phyloP scores from a whole-genome alignment of 306 rosid genomes.

The Leucaena leucocephala region DNA sequence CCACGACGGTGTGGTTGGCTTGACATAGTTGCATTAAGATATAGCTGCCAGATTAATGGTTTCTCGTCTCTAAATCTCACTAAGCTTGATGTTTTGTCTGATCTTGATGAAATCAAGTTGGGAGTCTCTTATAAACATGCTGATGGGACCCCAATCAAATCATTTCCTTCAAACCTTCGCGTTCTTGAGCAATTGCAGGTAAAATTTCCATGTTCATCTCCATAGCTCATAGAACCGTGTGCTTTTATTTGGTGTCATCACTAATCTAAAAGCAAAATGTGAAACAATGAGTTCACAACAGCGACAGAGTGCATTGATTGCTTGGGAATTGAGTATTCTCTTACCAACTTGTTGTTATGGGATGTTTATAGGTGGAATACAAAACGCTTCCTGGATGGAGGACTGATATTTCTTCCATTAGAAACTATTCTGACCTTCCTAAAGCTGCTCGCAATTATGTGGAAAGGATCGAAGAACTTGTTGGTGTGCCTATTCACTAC shows the following conservation, averaged over 20 bases:
- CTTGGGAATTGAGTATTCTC: background rate
- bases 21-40: slow-evolving; percentile 77
- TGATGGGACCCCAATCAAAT: slow-evolving; percentile 72
- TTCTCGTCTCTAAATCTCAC: slow-evolving; percentile 88
- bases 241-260: slow-evolving; percentile 16
- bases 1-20: slow-evolving; percentile 99
- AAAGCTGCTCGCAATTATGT: slow-evolving; percentile 73
- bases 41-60: slow-evolving; percentile 86
- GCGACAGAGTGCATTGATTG: slow-evolving; percentile 3
- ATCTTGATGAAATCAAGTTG: slow-evolving; percentile 70
- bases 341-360: slow-evolving; percentile 25
- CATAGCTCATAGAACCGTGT: slow-evolving; percentile 1
- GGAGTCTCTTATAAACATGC: slow-evolving; percentile 65
- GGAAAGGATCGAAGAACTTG: slow-evolving; percentile 90
- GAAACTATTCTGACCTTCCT: slow-evolving; percentile 92
- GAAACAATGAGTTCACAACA: slow-evolving; percentile 22
- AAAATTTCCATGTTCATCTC: slow-evolving; percentile 22
- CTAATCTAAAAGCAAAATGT: background rate
- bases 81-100: slow-evolving; percentile 89
- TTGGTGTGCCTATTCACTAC: slow-evolving; percentile 84
- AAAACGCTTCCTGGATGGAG: slow-evolving; percentile 91
- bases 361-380: slow-evolving; percentile 74
- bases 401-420: slow-evolving; percentile 69
- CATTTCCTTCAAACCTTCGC: slow-evolving; percentile 84
- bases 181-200: slow-evolving; percentile 90